Evolutionary conservation across 139 green algal genomes (phyloP).

Genomic region (Chloropicon primus): DNA sequence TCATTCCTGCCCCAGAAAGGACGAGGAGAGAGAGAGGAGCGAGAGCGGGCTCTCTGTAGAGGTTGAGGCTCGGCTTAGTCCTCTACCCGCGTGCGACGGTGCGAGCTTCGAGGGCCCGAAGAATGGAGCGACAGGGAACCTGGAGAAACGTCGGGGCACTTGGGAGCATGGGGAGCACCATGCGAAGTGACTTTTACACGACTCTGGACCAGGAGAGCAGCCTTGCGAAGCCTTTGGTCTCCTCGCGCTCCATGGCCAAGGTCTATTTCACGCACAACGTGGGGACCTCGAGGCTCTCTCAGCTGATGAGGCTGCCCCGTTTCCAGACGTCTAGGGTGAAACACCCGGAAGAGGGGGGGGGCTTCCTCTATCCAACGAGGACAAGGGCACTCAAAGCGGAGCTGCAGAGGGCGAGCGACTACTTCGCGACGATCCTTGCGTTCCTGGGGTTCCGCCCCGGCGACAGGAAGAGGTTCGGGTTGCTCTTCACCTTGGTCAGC

Average conservation of each 20-base stretch:
- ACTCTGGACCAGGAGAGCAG: background rate
- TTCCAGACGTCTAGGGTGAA: background rate
- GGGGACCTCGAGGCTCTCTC: background rate
- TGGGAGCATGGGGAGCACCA: background rate
- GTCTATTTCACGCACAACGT: background rate
- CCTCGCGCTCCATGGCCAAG: background rate
- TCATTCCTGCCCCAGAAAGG: too few species aligned
- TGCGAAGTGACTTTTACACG: background rate
- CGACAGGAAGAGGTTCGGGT: background rate
- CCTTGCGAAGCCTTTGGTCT: background rate
- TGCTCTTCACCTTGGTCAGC: background rate
- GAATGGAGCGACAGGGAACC: background rate
- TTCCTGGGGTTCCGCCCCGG: background rate
- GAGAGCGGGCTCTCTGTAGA: too few species aligned
- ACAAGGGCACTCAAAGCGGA: background rate
- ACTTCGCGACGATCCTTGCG: background rate
- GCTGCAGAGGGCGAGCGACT: background rate
- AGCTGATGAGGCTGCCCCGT: background rate
- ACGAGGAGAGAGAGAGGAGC: too few species aligned
- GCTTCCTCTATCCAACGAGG: background rate
- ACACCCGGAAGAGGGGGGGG: background rate
- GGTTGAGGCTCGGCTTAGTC: too few species aligned
- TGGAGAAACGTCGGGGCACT: background rate
- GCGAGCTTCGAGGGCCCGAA: too few species aligned
- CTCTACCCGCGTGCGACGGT: too few species aligned